Conservation (phyloP, 129 eudicot species). For the Lonicera japonica region DNA sequence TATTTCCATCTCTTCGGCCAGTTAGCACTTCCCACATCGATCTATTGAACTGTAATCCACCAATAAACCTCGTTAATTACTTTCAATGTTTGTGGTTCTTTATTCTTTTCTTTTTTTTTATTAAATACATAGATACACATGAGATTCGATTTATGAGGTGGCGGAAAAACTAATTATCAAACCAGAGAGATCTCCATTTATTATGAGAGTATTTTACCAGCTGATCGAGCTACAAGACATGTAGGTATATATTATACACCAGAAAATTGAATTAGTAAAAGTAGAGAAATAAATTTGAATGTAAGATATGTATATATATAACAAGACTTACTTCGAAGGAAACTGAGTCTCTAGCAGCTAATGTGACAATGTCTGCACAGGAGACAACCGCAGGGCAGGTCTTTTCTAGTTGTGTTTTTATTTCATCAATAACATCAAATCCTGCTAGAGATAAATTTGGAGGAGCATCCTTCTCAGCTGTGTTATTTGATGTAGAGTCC, state of each 20-base stretch:
- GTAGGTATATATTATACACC: too few species aligned
- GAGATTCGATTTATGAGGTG: too few species aligned
- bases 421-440: constrained; percentile 47
- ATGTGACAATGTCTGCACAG: constrained; percentile 38
- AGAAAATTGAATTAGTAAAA: neutral
- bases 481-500: constrained; percentile 23
- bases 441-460: constrained; percentile 39
- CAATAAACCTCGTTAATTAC: neutral
- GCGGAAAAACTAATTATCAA: too few species aligned
- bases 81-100: too few species aligned
- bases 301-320: too few species aligned
- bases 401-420: constrained; percentile 30
- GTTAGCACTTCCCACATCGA: constrained; percentile 56
- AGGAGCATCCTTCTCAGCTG: constrained; percentile 33
- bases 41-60: constrained; percentile 24
- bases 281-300: neutral
- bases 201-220: too few species aligned
- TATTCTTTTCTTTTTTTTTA: too few species aligned
- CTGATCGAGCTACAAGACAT: too few species aligned
- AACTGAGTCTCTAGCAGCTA: constrained; percentile 54
- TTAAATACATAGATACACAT: too few species aligned
- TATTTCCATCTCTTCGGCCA: constrained; percentile 55
- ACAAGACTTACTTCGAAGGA: constrained; percentile 44
- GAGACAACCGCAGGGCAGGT: constrained; percentile 40
- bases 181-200: too few species aligned